A percentile compares a stretch with the other conserved stretches of the same genome.
Evolutionary conservation across 768 basidiomycete species (phyloP).

Genomic region (Auricularia auricula-judae): DNA sequence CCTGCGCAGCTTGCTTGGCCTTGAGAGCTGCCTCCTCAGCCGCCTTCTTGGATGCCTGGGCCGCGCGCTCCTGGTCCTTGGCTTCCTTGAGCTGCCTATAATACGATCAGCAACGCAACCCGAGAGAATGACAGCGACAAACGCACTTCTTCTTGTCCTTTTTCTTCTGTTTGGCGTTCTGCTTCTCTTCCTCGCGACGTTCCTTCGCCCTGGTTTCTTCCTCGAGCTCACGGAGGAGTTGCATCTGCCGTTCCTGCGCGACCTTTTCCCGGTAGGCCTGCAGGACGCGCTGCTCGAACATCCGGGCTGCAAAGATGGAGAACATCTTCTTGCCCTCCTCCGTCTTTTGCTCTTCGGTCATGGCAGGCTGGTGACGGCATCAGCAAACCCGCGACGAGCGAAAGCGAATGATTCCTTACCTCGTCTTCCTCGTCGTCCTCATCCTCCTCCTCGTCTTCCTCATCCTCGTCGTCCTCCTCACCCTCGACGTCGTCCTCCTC

Average conservation of each 20-base stretch:
- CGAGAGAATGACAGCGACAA: constrained; percentile 3
- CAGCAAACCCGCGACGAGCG: background rate
- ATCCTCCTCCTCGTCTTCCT: constrained; percentile 57
- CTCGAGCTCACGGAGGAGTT: constrained; percentile 87
- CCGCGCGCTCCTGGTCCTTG: constrained; percentile 85
- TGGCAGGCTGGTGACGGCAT: constrained; percentile 30
- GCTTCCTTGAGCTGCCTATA: constrained; percentile 79
- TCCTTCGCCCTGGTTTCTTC: constrained; percentile 83
- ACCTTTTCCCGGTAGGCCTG: constrained; percentile 95
- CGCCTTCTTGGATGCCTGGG: constrained; percentile 72
- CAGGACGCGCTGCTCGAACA: constrained; percentile 98
- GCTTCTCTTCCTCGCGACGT: constrained; percentile 85
- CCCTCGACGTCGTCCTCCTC: constrained; percentile 52
- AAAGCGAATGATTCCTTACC: constrained; percentile 18
- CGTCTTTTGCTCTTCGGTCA: constrained; percentile 97
- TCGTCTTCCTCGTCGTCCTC: constrained; percentile 38
- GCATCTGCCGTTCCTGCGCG: constrained; percentile 88
- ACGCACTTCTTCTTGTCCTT: constrained; percentile 93
- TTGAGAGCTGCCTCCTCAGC: constrained; percentile 74
- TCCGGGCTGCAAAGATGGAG: constrained; percentile 96
- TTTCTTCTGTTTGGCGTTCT: constrained; percentile 94
- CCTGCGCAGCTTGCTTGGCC: constrained; percentile 63
- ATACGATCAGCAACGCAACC: constrained; percentile 2
- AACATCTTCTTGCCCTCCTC: constrained; percentile 99
- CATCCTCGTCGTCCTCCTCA: constrained; percentile 47